Base-by-base conservation (phyloP, 805 yeast species). In the Kluyveromyces wickerhamii region DNA sequence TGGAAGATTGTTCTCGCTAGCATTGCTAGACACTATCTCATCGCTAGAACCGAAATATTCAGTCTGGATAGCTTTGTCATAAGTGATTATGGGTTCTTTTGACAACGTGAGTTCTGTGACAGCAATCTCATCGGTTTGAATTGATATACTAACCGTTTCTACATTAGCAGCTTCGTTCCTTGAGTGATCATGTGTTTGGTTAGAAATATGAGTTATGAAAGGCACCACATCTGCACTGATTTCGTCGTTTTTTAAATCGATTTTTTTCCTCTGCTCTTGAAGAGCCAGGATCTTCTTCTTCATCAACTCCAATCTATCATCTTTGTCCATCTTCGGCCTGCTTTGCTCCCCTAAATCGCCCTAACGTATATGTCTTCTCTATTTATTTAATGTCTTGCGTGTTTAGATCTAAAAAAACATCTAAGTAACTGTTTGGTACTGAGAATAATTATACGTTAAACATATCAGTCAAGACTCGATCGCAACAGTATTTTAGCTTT, bases 21-120 rank as follows among this genome's bases (percentile, higher is more conserved):
- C n/a, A n/a, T n/a, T n/a, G n/a, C n/a, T n/a, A 6, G 11, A 12
- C 19, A 26, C 10, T 10, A 5, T 6, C 16, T 26, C 29, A 26
- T 13, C n/a, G 8, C 16, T 16, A 7, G 6, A 5, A 13, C 6
- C 19, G 18, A 29, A 22, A 15, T 36, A 33, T 17, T 43, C 54
- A 4, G 52, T 46, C 37, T 52, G 58, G n/a, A 47, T 38, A 5
- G 41, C 45, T 17, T 44, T 47, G 18, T 49, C 52, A 37, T 49
- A 52, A 0, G 52, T 51, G 11, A 49, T 38, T 2, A 35, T 21
- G 8, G 41, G 37, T 10, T 21, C 18, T 3, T 21, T 13, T n/a
- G 33, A 13, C 9, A 20, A n/a, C 7, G 20, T 23, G 6, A 33
- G 27, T 16, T 23, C 36, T 17, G 8, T 16, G 15, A 14, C 15